Evolutionary conservation across 352 stramenopile species (phyloP), one percentile per base, ranked within the genome.

Genomic region (Globisporangium viniferum): DNA sequence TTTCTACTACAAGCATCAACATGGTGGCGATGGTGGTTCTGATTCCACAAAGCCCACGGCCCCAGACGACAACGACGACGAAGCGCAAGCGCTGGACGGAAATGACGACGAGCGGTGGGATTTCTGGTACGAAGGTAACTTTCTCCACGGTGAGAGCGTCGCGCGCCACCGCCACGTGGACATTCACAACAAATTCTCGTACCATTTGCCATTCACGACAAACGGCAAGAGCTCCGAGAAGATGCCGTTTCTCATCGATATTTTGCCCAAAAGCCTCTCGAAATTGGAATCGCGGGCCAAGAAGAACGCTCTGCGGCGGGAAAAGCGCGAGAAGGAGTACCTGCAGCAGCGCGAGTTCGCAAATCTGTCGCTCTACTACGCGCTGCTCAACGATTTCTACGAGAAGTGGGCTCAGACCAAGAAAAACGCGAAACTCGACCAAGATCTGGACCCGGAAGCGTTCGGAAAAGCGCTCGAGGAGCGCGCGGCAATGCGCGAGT

Each of bases 101-200:
- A 7, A 76, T 18, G 24, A 39, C 54, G 27, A 57, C 5, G 35
- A 76, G 12, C 67, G 75, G 5, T 88, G 80, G 77, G 81, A 88
- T 31, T 90, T 84, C 41, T 88, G 74, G 80, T 92, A 92, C 62
- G 84, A 92, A 88, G 84, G 82, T 12, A 80, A 71, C n/a, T 91
- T 91, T 59, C 67, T 87, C 27, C 71, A 88, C 48, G 80, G 80
- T 60, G 74, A 88, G 66, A 89, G 77, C 53, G 80, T 80, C 27
- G 75, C 79, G 20, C 72, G 81, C 22, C 82, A 92, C 41, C 84
- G 82, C 0, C 74, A 87, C 67, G 78, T 81, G 8, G 78, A 89
- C 48, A 62, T 91, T 12, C 69, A 84, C n/a, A 64, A 75, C 36
- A 18, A 35, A 3, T 64, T 63, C 33, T 66, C 48, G 20, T 64